Evolutionary conservation across 176 grass and related monocot genomes (phyloP).

Genomic region (Zizania latifolia): DNA sequence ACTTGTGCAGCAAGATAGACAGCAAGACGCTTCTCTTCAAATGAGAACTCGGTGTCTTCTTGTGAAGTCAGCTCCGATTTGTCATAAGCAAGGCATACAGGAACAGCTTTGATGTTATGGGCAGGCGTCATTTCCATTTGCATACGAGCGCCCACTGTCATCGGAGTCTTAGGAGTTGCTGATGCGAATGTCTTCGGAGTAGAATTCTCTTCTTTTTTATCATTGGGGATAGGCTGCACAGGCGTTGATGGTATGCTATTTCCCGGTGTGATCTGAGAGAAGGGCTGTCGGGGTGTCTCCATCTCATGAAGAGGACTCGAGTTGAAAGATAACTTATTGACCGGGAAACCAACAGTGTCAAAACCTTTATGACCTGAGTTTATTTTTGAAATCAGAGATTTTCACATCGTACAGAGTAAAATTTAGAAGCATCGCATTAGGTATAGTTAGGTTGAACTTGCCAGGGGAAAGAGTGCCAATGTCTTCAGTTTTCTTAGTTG

Average conservation of each 20-base stretch:
- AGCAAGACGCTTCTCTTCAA: conserved; percentile 56
- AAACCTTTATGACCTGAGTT: conserved; percentile 43
- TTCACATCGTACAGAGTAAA: neutral
- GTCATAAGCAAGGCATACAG: conserved; percentile 23
- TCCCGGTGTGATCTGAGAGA: conserved; percentile 30
- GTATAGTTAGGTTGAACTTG: conserved; percentile 21
- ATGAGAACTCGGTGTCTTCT: conserved; percentile 42
- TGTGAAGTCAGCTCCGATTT: conserved; percentile 9
- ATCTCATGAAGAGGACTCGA: conserved; percentile 24
- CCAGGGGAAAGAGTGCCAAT: conserved; percentile 43
- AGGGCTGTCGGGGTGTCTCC: conserved; percentile 50
- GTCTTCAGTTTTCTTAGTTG: conserved; percentile 42
- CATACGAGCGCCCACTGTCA: conserved; percentile 34
- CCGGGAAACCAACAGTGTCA: conserved; percentile 32
- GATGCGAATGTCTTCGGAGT: conserved; percentile 25
- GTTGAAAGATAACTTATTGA: conserved; percentile 61
- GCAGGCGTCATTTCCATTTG: conserved; percentile 28
- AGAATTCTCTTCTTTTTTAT: conserved; percentile 41
- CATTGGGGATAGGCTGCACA: neutral
- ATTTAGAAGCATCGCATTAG: neutral
- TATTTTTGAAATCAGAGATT: neutral
- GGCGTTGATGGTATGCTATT: conserved; percentile 32
- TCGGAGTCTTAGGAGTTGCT: conserved; percentile 27
- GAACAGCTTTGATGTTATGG: neutral
- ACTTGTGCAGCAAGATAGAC: conserved; percentile 33